A percentile compares a stretch with the other conserved stretches of the same genome.
Evolutionary conservation across 805 yeast genomes (phyloP).

Genomic region (Wickerhamomyces queroliae): DNA sequence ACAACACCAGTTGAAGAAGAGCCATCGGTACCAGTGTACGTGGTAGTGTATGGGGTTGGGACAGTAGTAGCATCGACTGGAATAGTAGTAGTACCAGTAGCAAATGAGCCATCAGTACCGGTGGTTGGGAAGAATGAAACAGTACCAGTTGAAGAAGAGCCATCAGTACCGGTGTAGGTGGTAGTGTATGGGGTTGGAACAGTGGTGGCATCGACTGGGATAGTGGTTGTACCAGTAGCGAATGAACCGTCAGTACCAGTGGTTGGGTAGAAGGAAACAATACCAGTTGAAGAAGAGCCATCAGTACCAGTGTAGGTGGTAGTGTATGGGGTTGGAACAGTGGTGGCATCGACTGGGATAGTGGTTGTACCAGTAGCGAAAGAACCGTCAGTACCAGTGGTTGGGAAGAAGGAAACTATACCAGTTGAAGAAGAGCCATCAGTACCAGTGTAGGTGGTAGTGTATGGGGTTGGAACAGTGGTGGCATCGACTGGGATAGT

Average conservation of each 20-base stretch:
- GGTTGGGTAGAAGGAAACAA: constrained; percentile 4
- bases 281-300: constrained; percentile 2
- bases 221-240: constrained; percentile 5
- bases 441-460: constrained; percentile 3
- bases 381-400: constrained; percentile 1
- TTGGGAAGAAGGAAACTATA: constrained; percentile 1
- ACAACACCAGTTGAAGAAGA: constrained; percentile 15
- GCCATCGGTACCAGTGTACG: constrained; percentile 17
- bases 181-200: constrained; percentile 8
- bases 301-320: constrained; percentile 3
- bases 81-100: constrained; percentile 16
- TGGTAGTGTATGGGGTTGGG: constrained; percentile 18
- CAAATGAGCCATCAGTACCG: constrained; percentile 1
- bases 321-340: constrained; percentile 3
- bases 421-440: constrained; percentile 1
- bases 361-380: constrained; percentile 4
- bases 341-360: background rate
- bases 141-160: constrained; percentile 10
- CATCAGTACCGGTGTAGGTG: constrained; percentile 3
- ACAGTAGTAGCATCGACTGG: constrained; percentile 9
- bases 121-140: constrained; percentile 1
- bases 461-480: constrained; percentile 1
- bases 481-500: too few species aligned
- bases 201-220: background rate
- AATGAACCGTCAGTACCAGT: constrained; percentile 1